Conservation (phyloP, 2,329 filamentous ascomycete species). For the Cordyceps fumosorosea region DNA sequence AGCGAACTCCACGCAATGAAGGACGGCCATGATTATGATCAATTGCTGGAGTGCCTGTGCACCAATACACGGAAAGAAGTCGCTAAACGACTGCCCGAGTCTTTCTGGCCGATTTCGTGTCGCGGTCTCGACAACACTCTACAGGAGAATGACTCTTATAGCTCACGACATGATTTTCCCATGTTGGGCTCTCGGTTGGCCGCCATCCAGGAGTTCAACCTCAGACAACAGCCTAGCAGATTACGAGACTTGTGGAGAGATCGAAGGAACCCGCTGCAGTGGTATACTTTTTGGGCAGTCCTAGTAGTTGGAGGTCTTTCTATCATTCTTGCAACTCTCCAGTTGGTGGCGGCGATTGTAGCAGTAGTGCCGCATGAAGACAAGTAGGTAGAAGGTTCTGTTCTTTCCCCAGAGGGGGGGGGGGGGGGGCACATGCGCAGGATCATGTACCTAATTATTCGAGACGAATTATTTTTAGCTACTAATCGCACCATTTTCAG, state of each 20-base stretch:
- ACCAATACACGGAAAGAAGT: too few species aligned
- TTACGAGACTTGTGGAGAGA: conserved; percentile 11
- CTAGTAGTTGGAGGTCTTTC: neutral
- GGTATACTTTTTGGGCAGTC: conserved; percentile 14
- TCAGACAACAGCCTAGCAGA: conserved; percentile 1
- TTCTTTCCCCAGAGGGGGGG: too few species aligned
- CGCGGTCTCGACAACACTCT: neutral
- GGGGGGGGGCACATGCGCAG: too few species aligned
- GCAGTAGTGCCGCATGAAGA: too few species aligned
- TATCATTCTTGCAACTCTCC: neutral
- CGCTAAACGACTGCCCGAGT: neutral
- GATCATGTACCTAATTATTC: too few species aligned
- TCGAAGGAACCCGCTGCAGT: conserved; percentile 9
- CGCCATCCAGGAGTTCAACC: neutral
- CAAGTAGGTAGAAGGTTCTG: too few species aligned
- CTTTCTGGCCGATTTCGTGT: neutral
- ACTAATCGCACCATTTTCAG: too few species aligned
- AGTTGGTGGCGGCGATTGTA: neutral
- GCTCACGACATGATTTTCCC: neutral
- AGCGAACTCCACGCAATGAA: too few species aligned
- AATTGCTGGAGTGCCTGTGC: too few species aligned
- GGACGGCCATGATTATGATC: too few species aligned
- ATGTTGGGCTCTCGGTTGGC: neutral
- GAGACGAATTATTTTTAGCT: too few species aligned
- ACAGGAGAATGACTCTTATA: neutral